Base-by-base conservation (phyloP, 495 filamentous ascomycete species). In the Xanthoparmelia taractica region DNA sequence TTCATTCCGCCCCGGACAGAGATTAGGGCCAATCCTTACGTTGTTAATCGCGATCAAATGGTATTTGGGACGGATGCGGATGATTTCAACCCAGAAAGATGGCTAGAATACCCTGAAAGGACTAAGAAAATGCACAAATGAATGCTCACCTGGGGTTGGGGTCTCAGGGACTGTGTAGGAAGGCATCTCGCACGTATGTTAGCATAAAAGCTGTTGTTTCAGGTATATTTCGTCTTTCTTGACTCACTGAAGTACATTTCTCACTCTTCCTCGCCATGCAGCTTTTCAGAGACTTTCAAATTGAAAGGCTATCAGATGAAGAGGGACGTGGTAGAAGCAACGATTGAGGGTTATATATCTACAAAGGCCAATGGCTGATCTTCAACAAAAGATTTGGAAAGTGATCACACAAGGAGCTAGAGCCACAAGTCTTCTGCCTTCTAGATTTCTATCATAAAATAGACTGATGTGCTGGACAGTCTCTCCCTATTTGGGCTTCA, bases 51-150 rank as follows among this genome's bases (percentile, higher is more conserved):
- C 8, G 73, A 80, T 47, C 75, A 73, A 64, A 72, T 70, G 0
- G 66, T 82, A 12, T 88, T 84, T 68, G 85, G 85, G 2, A 62
- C 76, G 17, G 84, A 87, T 63, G 82, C 81, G 8, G 80, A 85
- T 2, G 69, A 71, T 13, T 88, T 76, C 63, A 70, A 79, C 20
- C 84, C 86, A 0, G 84, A 85, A 69, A 66, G 86, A 43, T 90
- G 87, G 86, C 60, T 89, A 7, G 78, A 81, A 63, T 74, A 76
- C 31, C 71, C 76, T 33, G 63, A 47, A 17, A 8, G 29, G 7
- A n/a, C 27, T 8, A 31, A 17, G n/a, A 10, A 33, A 34, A 60
- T 47, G 58, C 40, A 34, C 29, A 48, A 37, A 8, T 57, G 31
- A 15, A 37, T 57, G 33, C 37, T 57, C 31, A 57, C 55, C 17